A percentile compares a stretch with the other conserved stretches of the same genome.
These are phyloP conservation scores for Pinus albicaulis DNA, from an alignment of 75 land plant genomes.

Conservation along the genomic window DNA sequence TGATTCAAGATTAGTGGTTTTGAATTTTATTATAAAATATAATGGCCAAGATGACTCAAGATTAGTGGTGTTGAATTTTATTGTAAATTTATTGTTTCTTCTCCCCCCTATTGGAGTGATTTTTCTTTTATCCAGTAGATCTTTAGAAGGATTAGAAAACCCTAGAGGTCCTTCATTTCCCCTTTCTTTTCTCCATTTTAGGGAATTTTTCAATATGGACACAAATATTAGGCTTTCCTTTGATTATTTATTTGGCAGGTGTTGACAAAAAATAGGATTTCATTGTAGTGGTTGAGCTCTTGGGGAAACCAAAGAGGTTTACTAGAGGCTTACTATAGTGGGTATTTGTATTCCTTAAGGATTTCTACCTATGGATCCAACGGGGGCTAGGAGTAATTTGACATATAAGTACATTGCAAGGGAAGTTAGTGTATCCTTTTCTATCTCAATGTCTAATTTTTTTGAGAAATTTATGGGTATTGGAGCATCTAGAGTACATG, in stretches of 20 bases:
- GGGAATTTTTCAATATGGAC: slow-evolving; percentile 98
- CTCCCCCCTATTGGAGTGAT: slow-evolving; percentile 78
- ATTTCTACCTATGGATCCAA: slow-evolving; percentile 96
- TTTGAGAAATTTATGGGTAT: no score
- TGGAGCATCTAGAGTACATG: no score
- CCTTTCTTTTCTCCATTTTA: slow-evolving; percentile 89
- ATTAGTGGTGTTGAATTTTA: slow-evolving; percentile 64
- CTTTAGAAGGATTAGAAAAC: slow-evolving; percentile 83
- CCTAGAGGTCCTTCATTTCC: slow-evolving; percentile 96
- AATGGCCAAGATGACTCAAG: slow-evolving; percentile 95
- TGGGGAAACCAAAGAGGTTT: slow-evolving; percentile 97
- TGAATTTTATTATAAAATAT: no score
- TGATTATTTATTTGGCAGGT: slow-evolving; percentile 97
- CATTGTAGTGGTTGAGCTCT: slow-evolving; percentile 97
- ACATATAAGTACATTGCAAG: slow-evolving; percentile 96
- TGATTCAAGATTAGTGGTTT: no score
- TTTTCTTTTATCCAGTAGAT: slow-evolving; percentile 85
- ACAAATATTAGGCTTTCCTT: slow-evolving; percentile 97
- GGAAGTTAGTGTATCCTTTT: slow-evolving; percentile 97
- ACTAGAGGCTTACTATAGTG: slow-evolving; percentile 91
- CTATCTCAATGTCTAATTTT: no score
- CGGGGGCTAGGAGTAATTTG: slow-evolving; percentile 96
- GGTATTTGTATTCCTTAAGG: slow-evolving; percentile 99
- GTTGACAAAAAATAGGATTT: slow-evolving; percentile 99
- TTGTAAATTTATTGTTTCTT: slow-evolving; percentile 93